These are phyloP conservation scores for Exserohilum turcica DNA, from an alignment of 2,329 filamentous ascomycete species.

Conservation along the genomic window DNA sequence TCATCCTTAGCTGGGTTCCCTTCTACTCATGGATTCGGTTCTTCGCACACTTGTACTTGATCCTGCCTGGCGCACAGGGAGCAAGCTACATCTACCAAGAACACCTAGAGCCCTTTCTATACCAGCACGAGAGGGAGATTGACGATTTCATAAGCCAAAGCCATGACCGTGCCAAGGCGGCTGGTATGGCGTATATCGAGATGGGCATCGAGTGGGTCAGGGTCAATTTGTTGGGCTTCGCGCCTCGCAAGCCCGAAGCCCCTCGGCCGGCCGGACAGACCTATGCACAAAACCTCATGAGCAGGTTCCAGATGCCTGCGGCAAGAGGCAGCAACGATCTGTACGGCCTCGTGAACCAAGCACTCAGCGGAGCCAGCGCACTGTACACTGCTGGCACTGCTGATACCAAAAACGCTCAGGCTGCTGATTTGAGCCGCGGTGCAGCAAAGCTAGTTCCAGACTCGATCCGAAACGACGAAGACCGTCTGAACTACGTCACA, in stretches of 20 bases:
- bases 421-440: constrained; percentile 60
- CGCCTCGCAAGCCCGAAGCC: constrained; percentile 54
- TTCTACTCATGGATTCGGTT: constrained; percentile 94
- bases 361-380: constrained; percentile 67
- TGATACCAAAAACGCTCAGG: constrained; percentile 48
- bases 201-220: constrained; percentile 62
- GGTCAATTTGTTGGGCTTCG: constrained; percentile 78
- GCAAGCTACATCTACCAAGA: constrained; percentile 83
- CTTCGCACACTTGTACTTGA: constrained; percentile 86
- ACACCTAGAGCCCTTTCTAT: constrained; percentile 85
- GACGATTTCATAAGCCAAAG: constrained; percentile 84
- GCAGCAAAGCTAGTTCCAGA: constrained; percentile 70
- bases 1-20: constrained; percentile 87
- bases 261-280: constrained; percentile 56
- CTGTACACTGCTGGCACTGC: constrained; percentile 43
- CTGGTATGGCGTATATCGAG: constrained; percentile 67
- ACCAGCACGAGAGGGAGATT: constrained; percentile 84
- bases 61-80: constrained; percentile 96
- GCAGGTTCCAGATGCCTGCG: constrained; percentile 81
- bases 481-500: constrained; percentile 74
- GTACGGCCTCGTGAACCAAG: constrained; percentile 76
- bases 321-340: constrained; percentile 72
- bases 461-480: constrained; percentile 66
- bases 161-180: constrained; percentile 77
- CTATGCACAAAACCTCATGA: constrained; percentile 82